Evolutionary conservation across 2,329 filamentous ascomycete species (phyloP).

Genomic region (Penicillium sp.): DNA sequence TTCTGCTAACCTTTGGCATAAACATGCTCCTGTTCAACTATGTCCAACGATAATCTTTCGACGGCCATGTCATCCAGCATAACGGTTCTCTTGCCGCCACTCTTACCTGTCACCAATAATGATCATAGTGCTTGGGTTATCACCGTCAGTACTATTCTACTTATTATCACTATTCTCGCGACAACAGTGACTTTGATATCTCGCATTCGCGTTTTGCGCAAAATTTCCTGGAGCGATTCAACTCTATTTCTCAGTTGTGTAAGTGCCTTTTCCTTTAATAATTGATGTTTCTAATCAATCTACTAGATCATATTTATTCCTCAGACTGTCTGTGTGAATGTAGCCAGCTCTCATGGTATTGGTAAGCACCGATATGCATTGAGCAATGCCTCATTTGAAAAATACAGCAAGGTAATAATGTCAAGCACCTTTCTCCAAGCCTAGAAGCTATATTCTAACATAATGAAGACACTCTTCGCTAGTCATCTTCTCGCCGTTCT

Average conservation of each 20-base stretch:
- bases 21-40: not conserved
- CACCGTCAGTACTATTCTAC: constrained; percentile 12
- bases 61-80: not conserved
- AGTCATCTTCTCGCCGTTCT: constrained; percentile 10
- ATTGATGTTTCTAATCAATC: not conserved
- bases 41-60: not conserved
- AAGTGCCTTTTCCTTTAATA: not conserved
- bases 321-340: constrained; percentile 10
- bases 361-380: constrained; percentile 8
- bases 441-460: not conserved
- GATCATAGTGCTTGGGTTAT: constrained; percentile 16
- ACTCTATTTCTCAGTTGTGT: constrained; percentile 6
- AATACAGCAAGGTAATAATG: constrained; percentile 8
- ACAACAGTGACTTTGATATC: constrained; percentile 13
- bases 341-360: constrained; percentile 11
- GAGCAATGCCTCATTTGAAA: constrained; percentile 1
- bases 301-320: constrained; percentile 3
- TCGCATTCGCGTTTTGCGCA: constrained; percentile 6
- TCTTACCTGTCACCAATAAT: constrained; percentile 10
- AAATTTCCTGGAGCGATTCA: constrained; percentile 9
- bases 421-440: not conserved
- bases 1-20: not conserved
- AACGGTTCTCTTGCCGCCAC: not conserved
- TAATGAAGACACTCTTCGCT: constrained; percentile 5
- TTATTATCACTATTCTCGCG: constrained; percentile 8